Evolutionary conservation across 2,329 filamentous ascomycete species (phyloP).

Genomic region (Xylariaceae sp.): DNA sequence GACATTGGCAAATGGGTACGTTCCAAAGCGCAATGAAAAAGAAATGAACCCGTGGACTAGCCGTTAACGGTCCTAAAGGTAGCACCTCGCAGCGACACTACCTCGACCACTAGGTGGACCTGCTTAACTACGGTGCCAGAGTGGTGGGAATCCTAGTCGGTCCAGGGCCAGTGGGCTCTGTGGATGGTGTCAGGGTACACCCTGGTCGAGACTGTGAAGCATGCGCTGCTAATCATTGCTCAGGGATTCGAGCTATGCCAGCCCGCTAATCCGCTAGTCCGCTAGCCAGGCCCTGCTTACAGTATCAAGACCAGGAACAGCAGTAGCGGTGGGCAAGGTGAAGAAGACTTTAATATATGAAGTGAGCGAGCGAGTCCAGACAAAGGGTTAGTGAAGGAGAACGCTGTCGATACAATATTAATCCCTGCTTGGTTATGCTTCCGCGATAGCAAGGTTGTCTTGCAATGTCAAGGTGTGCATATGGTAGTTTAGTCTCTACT

Average conservation of each 20-base stretch:
- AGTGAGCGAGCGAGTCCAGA: not conserved
- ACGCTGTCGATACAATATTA: not conserved
- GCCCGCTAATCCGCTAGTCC: too few species aligned
- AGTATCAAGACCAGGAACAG: too few species aligned
- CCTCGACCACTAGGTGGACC: slow-evolving; percentile 27
- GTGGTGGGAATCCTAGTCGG: slow-evolving; percentile 38
- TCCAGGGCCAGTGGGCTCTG: slow-evolving; percentile 35
- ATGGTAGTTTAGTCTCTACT: not conserved
- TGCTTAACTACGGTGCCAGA: slow-evolving; percentile 37
- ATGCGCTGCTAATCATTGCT: slow-evolving; percentile 41
- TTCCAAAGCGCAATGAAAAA: slow-evolving; percentile 8
- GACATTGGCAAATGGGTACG: slow-evolving; percentile 23
- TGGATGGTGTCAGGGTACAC: slow-evolving; percentile 38
- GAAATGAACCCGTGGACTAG: slow-evolving; percentile 24
- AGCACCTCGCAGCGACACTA: slow-evolving; percentile 20
- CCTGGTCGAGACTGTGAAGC: slow-evolving; percentile 38
- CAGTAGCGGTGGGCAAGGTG: slow-evolving; percentile 21
- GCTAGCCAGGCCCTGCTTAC: too few species aligned
- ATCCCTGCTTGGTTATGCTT: too few species aligned
- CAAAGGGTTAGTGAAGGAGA: not conserved
- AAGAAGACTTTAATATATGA: slow-evolving; percentile 9
- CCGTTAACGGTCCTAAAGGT: slow-evolving; percentile 15
- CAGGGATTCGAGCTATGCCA: slow-evolving; percentile 37
- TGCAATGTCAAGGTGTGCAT: too few species aligned
- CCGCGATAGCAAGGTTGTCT: too few species aligned